Evolutionary conservation across 1,284 basidiomycete genomes (phyloP).

Genomic region (Cutaneotrichosporon sp.): DNA sequence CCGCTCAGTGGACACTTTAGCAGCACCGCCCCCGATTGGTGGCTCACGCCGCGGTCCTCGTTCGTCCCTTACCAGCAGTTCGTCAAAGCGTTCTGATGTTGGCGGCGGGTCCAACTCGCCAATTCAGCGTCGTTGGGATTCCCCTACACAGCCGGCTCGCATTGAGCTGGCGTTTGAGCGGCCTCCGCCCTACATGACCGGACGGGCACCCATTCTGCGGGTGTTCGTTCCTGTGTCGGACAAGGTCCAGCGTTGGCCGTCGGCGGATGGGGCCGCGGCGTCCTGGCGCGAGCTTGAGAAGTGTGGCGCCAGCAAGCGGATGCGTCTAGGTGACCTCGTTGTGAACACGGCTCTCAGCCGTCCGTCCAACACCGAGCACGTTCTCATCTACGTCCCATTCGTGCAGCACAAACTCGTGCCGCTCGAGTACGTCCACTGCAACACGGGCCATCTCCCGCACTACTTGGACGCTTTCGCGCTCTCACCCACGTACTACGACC

Average conservation of each 20-base stretch:
- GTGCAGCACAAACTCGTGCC: slow-evolving; percentile 43
- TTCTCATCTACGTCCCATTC: slow-evolving; percentile 41
- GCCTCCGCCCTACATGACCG: slow-evolving; percentile 41
- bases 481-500: slow-evolving; percentile 48
- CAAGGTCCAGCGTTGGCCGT: slow-evolving; percentile 42
- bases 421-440: slow-evolving; percentile 39
- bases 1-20: slow-evolving; percentile 11
- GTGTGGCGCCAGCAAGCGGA: slow-evolving; percentile 41
- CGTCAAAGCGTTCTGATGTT: slow-evolving; percentile 24
- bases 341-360: slow-evolving; percentile 44
- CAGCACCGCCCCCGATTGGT: slow-evolving; percentile 27
- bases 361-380: slow-evolving; percentile 37
- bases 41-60: slow-evolving; percentile 11
- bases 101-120: slow-evolving; percentile 21
- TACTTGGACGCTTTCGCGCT: slow-evolving; percentile 45
- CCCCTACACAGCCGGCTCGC: slow-evolving; percentile 13
- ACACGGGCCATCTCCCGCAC: slow-evolving; percentile 41
- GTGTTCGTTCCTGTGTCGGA: slow-evolving; percentile 46
- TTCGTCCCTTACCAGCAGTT: slow-evolving; percentile 31
- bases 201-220: slow-evolving; percentile 43
- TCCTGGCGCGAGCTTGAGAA: slow-evolving; percentile 45
- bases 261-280: slow-evolving; percentile 39
- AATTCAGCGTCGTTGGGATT: slow-evolving; percentile 17
- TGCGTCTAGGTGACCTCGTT: slow-evolving; percentile 46
- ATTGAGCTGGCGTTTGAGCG: slow-evolving; percentile 45